Base-by-base conservation (phyloP, 2,329 filamentous ascomycete species). In the Cercospora citrullina region DNA sequence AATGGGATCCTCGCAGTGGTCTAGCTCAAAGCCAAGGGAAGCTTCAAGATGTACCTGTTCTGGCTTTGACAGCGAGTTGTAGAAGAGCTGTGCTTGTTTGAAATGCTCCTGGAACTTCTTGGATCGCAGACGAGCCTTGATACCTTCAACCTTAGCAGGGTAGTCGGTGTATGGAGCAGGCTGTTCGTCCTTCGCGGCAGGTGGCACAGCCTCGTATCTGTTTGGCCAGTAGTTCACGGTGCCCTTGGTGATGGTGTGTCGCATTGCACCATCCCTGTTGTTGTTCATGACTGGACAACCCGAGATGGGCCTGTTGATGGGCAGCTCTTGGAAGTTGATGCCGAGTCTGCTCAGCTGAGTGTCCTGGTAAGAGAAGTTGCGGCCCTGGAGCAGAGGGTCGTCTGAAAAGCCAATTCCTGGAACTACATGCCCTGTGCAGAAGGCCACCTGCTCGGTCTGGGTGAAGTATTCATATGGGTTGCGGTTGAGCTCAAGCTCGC, bases 381-480 rank as follows among this genome's bases (percentile, higher is more conserved):
- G 87, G 33, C 90, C 91, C 76, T 93, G 90, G 3, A 87, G 80
- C 2, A 94, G 84, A 2, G 91, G 91, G 69, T 94, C 91, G 68
- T 93, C 87, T 0, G 90, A 91, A 76, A 91, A 90, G 14, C 90
- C 91, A 67, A 94, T 90, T 26, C 91, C 91, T 0, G 90, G 91
- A 0, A 95, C 90, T 60, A 95, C 81, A 72, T 96, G 92, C 65
- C 87, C 86, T 1, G 92, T 94, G 75, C 90, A 93, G 79, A 95
- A 96, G 1, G 92, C 91, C 1, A 89, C 87, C 79, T 96, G 92
- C 81, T 96, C 92, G 0, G 89, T 93, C 79, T 95, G 87, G 0
- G 91, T 84, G 80, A 95, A 95, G 81, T 87, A 95, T 76, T 96
- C 91, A 71, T 94, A 91, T 1, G 91, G 84, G 68, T 92, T 94